phyloP scores from a whole-genome alignment of 192 early-diverging fungal species.

The Backusella luteola region DNA sequence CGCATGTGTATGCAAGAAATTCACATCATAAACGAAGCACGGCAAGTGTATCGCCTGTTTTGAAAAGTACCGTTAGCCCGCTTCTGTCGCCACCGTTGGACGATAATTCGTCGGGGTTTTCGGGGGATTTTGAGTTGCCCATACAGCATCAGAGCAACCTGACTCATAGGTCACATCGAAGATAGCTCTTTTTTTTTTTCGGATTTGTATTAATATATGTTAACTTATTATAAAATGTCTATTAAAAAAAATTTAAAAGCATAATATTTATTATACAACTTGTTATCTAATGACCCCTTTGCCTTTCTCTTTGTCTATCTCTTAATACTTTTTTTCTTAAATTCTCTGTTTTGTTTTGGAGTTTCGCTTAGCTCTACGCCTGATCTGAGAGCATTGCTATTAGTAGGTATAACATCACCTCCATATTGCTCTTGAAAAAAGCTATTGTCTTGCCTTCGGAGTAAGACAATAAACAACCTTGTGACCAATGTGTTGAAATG shows the following conservation, averaged over 20 bases:
- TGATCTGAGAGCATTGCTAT: no score
- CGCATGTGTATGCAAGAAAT: not conserved
- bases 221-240: no score
- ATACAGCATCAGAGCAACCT: not conserved
- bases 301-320: no score
- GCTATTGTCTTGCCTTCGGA: not conserved
- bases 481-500: not conserved
- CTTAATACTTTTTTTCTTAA: no score
- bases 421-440: not conserved
- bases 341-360: no score
- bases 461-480: not conserved
- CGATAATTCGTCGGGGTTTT: not conserved
- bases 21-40: not conserved
- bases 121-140: not conserved
- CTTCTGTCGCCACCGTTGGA: not conserved
- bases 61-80: not conserved
- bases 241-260: no score
- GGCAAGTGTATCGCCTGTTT: not conserved
- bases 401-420: not conserved
- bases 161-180: not conserved
- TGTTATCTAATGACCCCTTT: no score
- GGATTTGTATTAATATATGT: no score
- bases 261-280: no score
- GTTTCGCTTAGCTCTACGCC: not conserved
- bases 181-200: not conserved